These are phyloP conservation scores for Hanseniaspora occidentalis DNA, from an alignment of 805 yeast species.

Conservation along the genomic window DNA sequence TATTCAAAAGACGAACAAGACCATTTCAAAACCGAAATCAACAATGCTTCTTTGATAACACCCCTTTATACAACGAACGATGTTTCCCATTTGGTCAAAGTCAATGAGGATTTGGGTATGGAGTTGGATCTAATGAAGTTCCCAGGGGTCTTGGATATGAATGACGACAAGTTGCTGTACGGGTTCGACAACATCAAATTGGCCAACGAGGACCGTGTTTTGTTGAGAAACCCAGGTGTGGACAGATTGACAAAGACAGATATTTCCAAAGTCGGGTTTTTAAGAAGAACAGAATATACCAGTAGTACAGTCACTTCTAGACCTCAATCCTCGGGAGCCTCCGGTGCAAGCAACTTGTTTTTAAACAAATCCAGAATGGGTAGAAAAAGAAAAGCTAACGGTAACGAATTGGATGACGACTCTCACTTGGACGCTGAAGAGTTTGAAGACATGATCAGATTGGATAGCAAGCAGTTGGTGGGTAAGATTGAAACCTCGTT, in stretches of 20 bases:
- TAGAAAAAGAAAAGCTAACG: constrained; percentile 18
- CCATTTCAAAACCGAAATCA: constrained; percentile 14
- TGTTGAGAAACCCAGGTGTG: constrained; percentile 67
- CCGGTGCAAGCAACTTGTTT: constrained; percentile 10
- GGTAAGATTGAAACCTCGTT: constrained; percentile 63
- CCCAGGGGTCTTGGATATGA: constrained; percentile 55
- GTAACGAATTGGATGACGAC: too few species aligned
- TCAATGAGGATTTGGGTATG: constrained; percentile 62
- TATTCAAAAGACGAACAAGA: constrained; percentile 33
- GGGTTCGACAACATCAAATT: constrained; percentile 33
- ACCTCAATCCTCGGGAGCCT: constrained; percentile 6
- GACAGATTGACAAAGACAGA: constrained; percentile 26
- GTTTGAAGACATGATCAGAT: constrained; percentile 15
- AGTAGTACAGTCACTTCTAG: constrained; percentile 40
- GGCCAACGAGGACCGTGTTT: constrained; percentile 64
- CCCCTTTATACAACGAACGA: constrained; percentile 66
- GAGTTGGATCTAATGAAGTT: constrained; percentile 56
- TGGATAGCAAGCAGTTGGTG: constrained; percentile 18
- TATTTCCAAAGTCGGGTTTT: constrained; percentile 46
- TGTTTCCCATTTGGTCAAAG: constrained; percentile 45
- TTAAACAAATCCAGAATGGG: constrained; percentile 9
- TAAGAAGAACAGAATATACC: constrained; percentile 90
- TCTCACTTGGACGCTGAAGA: constrained; percentile 10
- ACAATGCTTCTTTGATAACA: constrained; percentile 33
- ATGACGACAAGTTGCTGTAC: constrained; percentile 34